Conservation (phyloP, 345 rosid species). For the Gossypium australe region DNA sequence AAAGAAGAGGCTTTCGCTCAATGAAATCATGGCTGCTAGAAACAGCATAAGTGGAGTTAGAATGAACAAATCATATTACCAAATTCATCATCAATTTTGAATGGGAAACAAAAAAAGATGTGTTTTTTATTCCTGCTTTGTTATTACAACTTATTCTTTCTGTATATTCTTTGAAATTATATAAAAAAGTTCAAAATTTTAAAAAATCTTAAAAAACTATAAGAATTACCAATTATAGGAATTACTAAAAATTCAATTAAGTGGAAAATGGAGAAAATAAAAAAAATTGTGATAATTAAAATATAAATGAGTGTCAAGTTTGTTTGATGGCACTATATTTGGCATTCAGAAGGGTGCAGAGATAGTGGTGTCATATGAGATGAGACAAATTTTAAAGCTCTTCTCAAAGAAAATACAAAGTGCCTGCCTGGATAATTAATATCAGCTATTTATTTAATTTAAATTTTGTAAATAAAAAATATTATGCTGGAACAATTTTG, state of each 20-base stretch:
- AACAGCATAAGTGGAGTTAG: constrained; percentile 2
- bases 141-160: too few relatives aligned
- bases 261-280: too few relatives aligned
- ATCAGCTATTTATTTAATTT: too few relatives aligned
- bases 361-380: not conserved
- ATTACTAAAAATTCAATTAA: too few relatives aligned
- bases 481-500: too few relatives aligned
- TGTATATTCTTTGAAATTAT: too few relatives aligned
- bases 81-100: constrained; percentile 21
- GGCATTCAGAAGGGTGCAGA: not conserved
- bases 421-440: too few relatives aligned
- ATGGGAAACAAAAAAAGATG: not conserved
- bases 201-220: too few relatives aligned
- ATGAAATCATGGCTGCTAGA: constrained; percentile 32
- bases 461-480: too few relatives aligned
- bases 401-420: not conserved
- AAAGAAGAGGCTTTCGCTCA: constrained; percentile 51
- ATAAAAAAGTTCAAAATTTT: too few relatives aligned
- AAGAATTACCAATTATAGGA: too few relatives aligned
- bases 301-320: not conserved
- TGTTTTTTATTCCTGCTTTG: not conserved
- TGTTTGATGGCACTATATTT: not conserved
- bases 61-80: constrained; percentile 38
- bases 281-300: too few relatives aligned
- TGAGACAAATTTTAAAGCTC: not conserved